Evolutionary conservation across 345 rosid species (phyloP).

Genomic region (Eucalyptus cladocalyx): DNA sequence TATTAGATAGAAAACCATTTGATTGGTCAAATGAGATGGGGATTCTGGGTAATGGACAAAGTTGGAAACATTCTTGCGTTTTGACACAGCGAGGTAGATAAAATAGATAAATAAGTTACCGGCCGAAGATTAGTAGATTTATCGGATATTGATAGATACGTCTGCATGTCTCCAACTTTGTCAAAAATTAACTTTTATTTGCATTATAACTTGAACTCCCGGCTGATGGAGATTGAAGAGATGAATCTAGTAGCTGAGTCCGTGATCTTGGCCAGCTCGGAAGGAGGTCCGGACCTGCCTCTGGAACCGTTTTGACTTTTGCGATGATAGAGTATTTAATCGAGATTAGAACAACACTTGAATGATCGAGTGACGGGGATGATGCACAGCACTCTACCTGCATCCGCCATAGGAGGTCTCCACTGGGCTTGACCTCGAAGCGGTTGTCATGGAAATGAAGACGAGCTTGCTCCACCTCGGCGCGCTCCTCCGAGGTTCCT

Average conservation of each 20-base stretch:
- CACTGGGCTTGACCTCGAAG: not conserved
- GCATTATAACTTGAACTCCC: too few relatives aligned
- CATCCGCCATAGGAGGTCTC: not conserved
- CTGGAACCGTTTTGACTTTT: not conserved
- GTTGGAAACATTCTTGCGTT: too few relatives aligned
- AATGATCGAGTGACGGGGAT: not conserved
- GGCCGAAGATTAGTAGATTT: too few relatives aligned
- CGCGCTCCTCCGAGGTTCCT: not conserved
- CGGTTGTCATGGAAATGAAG: not conserved
- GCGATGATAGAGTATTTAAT: not conserved
- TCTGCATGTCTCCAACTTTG: too few relatives aligned
- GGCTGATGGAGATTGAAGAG: not conserved
- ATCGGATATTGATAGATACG: too few relatives aligned
- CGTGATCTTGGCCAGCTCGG: not conserved
- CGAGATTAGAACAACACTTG: not conserved
- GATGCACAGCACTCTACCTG: not conserved
- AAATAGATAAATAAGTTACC: too few relatives aligned
- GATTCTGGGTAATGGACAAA: too few relatives aligned
- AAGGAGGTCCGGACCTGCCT: not conserved
- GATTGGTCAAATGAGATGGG: too few relatives aligned
- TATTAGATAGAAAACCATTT: too few relatives aligned
- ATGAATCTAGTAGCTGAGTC: not conserved
- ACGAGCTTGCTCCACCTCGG: not conserved
- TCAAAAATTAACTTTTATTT: too few relatives aligned
- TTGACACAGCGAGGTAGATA: too few relatives aligned